Conservation (phyloP, 2,329 filamentous ascomycete genomes). For the Didymella pomorum region DNA sequence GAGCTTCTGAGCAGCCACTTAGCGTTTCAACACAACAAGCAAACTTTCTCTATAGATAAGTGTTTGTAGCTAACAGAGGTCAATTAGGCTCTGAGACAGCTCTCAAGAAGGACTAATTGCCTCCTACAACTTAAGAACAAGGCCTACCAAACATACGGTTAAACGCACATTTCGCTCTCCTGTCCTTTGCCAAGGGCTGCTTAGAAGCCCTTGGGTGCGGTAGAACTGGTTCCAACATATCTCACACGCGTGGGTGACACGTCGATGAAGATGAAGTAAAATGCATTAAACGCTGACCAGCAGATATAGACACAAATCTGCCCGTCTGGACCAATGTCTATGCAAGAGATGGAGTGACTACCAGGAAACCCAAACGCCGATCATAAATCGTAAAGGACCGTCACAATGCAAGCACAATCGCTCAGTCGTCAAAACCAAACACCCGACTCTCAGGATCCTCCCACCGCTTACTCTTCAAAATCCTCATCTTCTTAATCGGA, state of each 20-base stretch:
- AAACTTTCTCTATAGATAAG: no score
- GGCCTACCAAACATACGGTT: no score
- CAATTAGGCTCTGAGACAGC: no score
- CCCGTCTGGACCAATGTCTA: not conserved
- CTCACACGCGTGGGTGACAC: not conserved
- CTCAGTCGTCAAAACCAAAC: conserved; percentile 18
- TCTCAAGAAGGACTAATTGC: no score
- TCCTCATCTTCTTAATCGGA: conserved; percentile 59
- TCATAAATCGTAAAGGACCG: conserved; percentile 13
- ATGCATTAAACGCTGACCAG: conserved; percentile 2
- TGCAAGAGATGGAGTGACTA: not conserved
- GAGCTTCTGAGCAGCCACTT: no score
- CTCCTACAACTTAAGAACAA: no score
- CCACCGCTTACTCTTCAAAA: conserved; percentile 60
- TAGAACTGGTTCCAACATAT: no score
- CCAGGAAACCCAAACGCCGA: conserved; percentile 14
- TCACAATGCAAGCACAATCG: not conserved
- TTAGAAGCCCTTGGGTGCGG: no score
- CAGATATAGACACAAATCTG: not conserved
- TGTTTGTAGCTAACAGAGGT: no score
- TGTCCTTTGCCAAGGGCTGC: no score
- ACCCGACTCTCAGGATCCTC: conserved; percentile 45
- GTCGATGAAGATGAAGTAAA: not conserved
- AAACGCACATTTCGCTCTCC: no score
- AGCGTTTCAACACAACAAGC: no score